Conservation (phyloP, 768 basidiomycete species). For the Pluteus cervinus region DNA sequence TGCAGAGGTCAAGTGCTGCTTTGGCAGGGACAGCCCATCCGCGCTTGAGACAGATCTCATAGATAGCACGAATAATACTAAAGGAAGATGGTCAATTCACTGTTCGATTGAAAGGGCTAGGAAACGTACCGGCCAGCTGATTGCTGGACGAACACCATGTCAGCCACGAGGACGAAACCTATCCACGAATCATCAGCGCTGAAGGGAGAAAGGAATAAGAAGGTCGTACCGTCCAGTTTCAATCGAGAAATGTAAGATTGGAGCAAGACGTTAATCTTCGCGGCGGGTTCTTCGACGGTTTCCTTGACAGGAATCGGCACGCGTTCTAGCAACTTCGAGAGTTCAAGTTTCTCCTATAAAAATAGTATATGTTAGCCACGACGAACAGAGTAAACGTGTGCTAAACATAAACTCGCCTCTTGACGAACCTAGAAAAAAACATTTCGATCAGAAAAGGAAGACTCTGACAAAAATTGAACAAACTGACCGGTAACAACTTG, state of each 20-base stretch:
- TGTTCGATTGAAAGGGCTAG: background rate
- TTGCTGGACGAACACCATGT: constrained; percentile 96
- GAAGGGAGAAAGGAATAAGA: background rate
- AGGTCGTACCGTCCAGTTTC: constrained; percentile 70
- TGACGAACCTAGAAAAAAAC: constrained; percentile 50
- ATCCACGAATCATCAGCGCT: constrained; percentile 1
- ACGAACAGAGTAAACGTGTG: background rate
- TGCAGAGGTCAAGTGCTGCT: constrained; percentile 88
- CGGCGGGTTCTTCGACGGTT: constrained; percentile 89
- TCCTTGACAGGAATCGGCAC: constrained; percentile 98
- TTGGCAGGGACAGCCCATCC: constrained; percentile 97
- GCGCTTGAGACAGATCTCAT: constrained; percentile 95
- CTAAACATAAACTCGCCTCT: constrained; percentile 33
- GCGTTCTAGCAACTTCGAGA: constrained; percentile 84
- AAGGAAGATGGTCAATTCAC: background rate
- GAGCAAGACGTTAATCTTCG: constrained; percentile 94
- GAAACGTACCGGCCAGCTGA: constrained; percentile 78
- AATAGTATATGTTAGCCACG: no score
- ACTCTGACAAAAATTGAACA: constrained; percentile 10
- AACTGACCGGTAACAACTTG: constrained; percentile 72
- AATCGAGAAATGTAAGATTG: constrained; percentile 94
- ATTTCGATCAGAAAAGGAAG: no score
- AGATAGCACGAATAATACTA: constrained; percentile 91
- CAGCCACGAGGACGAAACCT: constrained; percentile 82
- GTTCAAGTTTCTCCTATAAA: constrained; percentile 77